These are phyloP conservation scores for Fraxinus angustifolia DNA, from an alignment of 305 asterid genomes.

Conservation along the genomic window DNA sequence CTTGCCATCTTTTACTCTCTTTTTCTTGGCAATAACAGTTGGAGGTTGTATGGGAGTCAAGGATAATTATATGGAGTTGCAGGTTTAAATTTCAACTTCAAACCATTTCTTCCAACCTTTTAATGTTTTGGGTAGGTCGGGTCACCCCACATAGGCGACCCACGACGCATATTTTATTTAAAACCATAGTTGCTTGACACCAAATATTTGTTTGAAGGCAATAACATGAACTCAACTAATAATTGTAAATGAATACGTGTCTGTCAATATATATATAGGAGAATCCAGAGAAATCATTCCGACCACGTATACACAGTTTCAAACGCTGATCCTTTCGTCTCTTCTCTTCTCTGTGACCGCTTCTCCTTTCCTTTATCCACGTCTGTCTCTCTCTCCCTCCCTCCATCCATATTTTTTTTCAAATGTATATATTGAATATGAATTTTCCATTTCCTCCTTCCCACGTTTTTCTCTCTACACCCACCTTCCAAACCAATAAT, in stretches of 20 bases:
- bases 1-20: neutral
- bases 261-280: neutral
- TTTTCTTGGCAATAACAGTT: neutral
- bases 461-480: slow-evolving; percentile 27
- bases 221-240: neutral
- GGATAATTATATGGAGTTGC: too few relatives aligned
- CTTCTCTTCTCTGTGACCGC: slow-evolving; percentile 4
- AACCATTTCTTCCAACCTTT: neutral
- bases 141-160: neutral
- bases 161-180: neutral
- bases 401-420: neutral
- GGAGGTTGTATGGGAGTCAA: neutral
- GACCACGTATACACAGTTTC: slow-evolving; percentile 19
- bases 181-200: neutral
- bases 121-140: neutral
- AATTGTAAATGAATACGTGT: neutral
- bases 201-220: neutral
- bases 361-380: slow-evolving; percentile 29
- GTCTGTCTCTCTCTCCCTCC: slow-evolving; percentile 16
- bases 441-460: slow-evolving; percentile 21
- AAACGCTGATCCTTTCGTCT: slow-evolving; percentile 19
- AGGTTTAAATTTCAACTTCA: neutral
- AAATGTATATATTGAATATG: neutral
- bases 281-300: slow-evolving; percentile 9
- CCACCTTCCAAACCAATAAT: slow-evolving; percentile 21